Base-by-base conservation (phyloP, 2,329 filamentous ascomycete genomes). In the Stagonosporopsis rhizophila region DNA sequence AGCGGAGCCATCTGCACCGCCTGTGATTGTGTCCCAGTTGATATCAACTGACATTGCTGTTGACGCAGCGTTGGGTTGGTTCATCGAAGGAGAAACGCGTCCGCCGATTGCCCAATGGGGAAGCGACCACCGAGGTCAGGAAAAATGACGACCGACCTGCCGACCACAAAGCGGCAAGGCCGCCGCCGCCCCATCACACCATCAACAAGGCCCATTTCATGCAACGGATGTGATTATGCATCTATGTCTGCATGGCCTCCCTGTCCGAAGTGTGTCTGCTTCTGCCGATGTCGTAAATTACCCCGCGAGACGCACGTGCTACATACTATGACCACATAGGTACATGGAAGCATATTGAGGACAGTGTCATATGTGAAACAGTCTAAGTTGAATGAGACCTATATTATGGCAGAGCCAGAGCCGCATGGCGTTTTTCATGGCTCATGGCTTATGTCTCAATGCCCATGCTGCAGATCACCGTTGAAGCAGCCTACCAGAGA, bases 11-110 rank as follows among this genome's bases (percentile, higher is more conserved):
- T 98, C 94, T 44, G 92, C 87, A 25, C 95, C 95, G 60, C 87
- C 88, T 20, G 94, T 98, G 72, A 98, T 86, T 60, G 89, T 90
- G 71, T 95, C 89, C 95, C 95, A 99, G 78, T 96, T 92, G 75
- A 99, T 89, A 73, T 98, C 93, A 81, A 99, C 94, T 67, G 95
- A 98, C 95, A 99, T 99, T 51, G 67, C 60, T 68, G 54, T 58
- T 52, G 56, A 59, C 61, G 60, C 63, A 59, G 58, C 48, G 65
- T 66, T 56, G 48, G 67, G 35, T 11, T 20, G 35, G 35, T 61
- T 70, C 69, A 66, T 69, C 56, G 60, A 59, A 61, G 60, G 60
- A 54, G 56, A 51, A 55, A 52, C 37, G 56, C 61, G 50, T 56
- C 58, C 56, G n/a, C 42, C 50, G 17, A 52, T 41, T 52, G 45